Evolutionary conservation across 2,329 filamentous ascomycete species (phyloP).

Genomic region (Malbranchea zuffiana): DNA sequence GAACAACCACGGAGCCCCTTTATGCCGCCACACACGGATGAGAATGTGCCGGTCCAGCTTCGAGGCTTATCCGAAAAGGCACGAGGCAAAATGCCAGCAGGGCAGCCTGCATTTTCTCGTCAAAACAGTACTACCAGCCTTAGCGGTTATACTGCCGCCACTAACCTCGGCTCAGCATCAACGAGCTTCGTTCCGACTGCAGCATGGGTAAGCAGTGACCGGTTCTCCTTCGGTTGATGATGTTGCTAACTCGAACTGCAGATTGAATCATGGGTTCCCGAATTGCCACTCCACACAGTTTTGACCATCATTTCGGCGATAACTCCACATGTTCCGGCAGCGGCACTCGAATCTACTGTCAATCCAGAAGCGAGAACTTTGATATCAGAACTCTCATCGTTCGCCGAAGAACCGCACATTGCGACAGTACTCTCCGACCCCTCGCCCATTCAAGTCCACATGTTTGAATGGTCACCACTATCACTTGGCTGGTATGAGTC

Average conservation of each 20-base stretch:
- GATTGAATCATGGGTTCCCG: slow-evolving; percentile 91
- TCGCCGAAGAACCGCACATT: slow-evolving; percentile 45
- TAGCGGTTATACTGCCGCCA: slow-evolving; percentile 50
- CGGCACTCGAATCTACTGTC: slow-evolving; percentile 34
- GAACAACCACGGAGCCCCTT: slow-evolving; percentile 55
- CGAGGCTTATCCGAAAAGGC: slow-evolving; percentile 96
- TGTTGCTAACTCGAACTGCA: slow-evolving; percentile 18
- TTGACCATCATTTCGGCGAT: slow-evolving; percentile 60
- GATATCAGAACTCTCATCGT: slow-evolving; percentile 34
- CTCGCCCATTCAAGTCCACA: slow-evolving; percentile 64
- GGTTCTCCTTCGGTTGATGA: background rate
- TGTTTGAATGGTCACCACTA: slow-evolving; percentile 87
- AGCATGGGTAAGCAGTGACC: slow-evolving; percentile 49
- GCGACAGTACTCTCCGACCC: slow-evolving; percentile 59
- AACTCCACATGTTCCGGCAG: slow-evolving; percentile 40
- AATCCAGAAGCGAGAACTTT: slow-evolving; percentile 33
- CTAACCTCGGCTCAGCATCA: slow-evolving; percentile 43
- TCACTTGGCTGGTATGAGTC: slow-evolving; percentile 94
- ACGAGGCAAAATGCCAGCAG: slow-evolving; percentile 85
- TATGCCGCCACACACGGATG: slow-evolving; percentile 56
- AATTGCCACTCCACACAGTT: slow-evolving; percentile 78
- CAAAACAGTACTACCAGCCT: slow-evolving; percentile 84
- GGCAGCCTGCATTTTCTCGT: slow-evolving; percentile 68
- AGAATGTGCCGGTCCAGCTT: slow-evolving; percentile 69
- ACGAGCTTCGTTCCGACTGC: slow-evolving; percentile 63